Conservation (phyloP, 2,329 filamentous ascomycete genomes). For the Madurella mycetomatis region DNA sequence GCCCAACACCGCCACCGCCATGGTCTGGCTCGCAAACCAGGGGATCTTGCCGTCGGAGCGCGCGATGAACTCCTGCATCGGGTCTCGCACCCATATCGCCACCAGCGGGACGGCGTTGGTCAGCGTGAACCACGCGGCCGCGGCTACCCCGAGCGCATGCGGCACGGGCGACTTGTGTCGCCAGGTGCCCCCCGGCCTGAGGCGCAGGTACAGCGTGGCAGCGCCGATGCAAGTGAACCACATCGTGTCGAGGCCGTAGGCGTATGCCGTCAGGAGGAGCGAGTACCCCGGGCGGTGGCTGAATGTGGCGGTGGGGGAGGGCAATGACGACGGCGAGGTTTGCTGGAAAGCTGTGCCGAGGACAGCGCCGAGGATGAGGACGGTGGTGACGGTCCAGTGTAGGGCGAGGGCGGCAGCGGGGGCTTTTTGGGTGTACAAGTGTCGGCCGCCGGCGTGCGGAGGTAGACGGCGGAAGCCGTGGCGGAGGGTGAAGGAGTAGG, state of each 20-base stretch:
- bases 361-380: slow-evolving; percentile 15
- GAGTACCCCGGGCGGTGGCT: slow-evolving; percentile 12
- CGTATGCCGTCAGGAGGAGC: slow-evolving; percentile 9
- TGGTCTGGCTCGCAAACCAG: slow-evolving; percentile 16
- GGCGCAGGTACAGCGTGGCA: slow-evolving; percentile 13
- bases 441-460: slow-evolving; percentile 1
- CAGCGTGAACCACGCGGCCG: slow-evolving; percentile 10
- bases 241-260: slow-evolving; percentile 17
- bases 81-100: slow-evolving; percentile 17
- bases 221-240: slow-evolving; percentile 18
- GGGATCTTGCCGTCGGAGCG: slow-evolving; percentile 7
- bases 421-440: slow-evolving; percentile 9
- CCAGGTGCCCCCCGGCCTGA: slow-evolving; percentile 16
- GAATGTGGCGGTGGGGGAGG: not conserved
- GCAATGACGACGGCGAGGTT: too few relatives aligned
- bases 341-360: not conserved
- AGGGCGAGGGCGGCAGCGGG: slow-evolving; percentile 15
- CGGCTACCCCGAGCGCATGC: slow-evolving; percentile 10
- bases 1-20: slow-evolving; percentile 5
- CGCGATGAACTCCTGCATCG: slow-evolving; percentile 5
- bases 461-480: slow-evolving; percentile 17
- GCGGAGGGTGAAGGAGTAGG: slow-evolving; percentile 15
- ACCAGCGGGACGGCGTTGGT: slow-evolving; percentile 13
- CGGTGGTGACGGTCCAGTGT: slow-evolving; percentile 15
- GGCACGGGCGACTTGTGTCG: slow-evolving; percentile 15